A percentile compares a stretch with the other conserved stretches of the same genome.
phyloP scores from a whole-genome alignment of 345 rosid genomes.

The Erysimum cheiranthoides region DNA sequence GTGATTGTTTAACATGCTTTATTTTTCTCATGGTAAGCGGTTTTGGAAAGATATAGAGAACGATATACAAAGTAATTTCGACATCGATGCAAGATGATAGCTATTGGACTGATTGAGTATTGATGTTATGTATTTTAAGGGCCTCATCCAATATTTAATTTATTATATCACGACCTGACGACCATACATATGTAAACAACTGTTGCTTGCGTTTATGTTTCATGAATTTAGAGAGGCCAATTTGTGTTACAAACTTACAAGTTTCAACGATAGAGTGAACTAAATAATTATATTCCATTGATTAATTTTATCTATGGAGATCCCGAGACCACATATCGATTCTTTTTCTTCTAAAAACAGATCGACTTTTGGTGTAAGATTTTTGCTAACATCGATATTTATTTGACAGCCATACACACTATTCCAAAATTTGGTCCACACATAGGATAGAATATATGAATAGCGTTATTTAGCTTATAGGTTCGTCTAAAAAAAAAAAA shows the following conservation, averaged over 20 bases:
- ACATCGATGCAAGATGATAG: not conserved
- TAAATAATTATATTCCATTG: not conserved
- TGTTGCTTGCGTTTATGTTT: not conserved
- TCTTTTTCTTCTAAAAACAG: not conserved
- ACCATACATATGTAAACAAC: not conserved
- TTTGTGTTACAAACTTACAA: too few species aligned
- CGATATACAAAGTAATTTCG: not conserved
- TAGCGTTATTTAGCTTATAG: not conserved
- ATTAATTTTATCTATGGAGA: conserved; percentile 1
- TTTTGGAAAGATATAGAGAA: not conserved
- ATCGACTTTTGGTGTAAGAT: conserved; percentile 7
- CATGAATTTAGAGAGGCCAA: not conserved
- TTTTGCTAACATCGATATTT: conserved; percentile 14
- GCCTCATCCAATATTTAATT: too few species aligned
- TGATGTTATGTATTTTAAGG: not conserved
- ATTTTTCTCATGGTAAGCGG: not conserved
- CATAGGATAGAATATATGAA: not conserved
- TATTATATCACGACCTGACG: not conserved
- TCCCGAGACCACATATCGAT: not conserved
- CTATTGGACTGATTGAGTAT: not conserved
- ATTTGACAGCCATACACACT: conserved; percentile 11
- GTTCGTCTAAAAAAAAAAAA: not conserved
- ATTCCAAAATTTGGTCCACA: conserved; percentile 13
- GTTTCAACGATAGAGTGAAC: not conserved
- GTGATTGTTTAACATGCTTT: not conserved